Evolutionary conservation across 345 rosid genomes (phyloP), one percentile per base, ranked within the genome.

Genomic region (Corchorus olitorius): DNA sequence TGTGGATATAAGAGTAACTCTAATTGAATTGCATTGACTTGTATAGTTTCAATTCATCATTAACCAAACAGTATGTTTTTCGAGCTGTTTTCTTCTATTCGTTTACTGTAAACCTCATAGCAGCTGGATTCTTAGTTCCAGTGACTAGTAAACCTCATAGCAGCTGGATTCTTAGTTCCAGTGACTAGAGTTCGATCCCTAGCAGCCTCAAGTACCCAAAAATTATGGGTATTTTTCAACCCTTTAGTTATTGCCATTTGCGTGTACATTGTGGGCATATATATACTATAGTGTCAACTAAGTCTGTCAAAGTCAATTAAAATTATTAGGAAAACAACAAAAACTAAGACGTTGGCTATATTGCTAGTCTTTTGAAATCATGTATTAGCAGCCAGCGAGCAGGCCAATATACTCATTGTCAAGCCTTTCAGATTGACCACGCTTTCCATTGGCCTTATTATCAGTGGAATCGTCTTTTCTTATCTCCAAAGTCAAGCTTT

Each of bases 401-500:
- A 3, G 60, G 27, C 73, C 27, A 33, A n/a, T 63, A 33, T 8
- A 16, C 50, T 27, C 11, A 4, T 33, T 50, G 60, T 52, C 9
- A 4, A 50, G 13, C 33, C 20, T 34, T 70, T 35, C 74, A 52
- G 35, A 19, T 33, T 53, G 61, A 70, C 61, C 17, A 27, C 61
- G 34, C 46, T 52, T 33, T 53, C 48, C 48, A 53, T 52, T 70
- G 60, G 60, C 59, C 33, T 70, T 46, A 34, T 70, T 52, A 52
- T 70, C 27, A 8, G 9, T 34, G 73, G 61, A 70, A 70, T 52
- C 59, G 5, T 35, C 41, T 70, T 52, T 55, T 55, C 27, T 55
- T 48, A 48, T 49, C 56, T 68, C 58, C 58, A 68, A 49, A 49
- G 43, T 68, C 72, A 68, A 68, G 72, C 58, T 27, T 35, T 34